Evolutionary conservation across 2,329 filamentous ascomycete genomes (phyloP).

Genomic region (Ceratocystis papillata): DNA sequence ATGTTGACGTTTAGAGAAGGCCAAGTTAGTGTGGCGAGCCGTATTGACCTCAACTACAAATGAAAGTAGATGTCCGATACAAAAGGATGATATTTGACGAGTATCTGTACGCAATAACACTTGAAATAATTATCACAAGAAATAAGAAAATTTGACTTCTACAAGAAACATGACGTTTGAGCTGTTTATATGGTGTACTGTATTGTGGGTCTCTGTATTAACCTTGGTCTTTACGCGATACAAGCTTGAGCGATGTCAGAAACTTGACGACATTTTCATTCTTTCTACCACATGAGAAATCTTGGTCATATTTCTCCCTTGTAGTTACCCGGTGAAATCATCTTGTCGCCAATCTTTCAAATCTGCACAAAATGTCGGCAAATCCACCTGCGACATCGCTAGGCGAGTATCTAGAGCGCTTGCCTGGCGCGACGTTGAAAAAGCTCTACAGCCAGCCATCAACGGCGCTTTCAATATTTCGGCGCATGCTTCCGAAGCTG

Average conservation of each 20-base stretch:
- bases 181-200: background rate
- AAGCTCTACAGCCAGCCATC: slow-evolving; percentile 93
- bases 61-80: too few relatives aligned
- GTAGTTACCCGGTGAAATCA: background rate
- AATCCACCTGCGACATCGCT: slow-evolving; percentile 40
- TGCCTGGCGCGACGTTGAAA: slow-evolving; percentile 79
- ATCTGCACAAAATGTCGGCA: slow-evolving; percentile 36
- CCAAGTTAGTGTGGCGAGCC: too few relatives aligned
- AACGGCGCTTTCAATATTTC: slow-evolving; percentile 87
- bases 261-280: background rate
- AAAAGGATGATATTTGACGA: too few relatives aligned
- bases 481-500: slow-evolving; percentile 89
- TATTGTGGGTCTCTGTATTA: slow-evolving; percentile 1
- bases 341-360: background rate
- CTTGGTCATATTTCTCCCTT: background rate
- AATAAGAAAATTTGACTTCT: background rate
- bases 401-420: slow-evolving; percentile 86
- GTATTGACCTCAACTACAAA: too few relatives aligned
- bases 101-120: too few relatives aligned
- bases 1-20: too few relatives aligned
- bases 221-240: background rate
- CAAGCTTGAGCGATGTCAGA: background rate
- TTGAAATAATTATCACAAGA: too few relatives aligned
- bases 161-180: background rate
- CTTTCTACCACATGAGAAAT: background rate